Conservation (phyloP, 2,329 filamentous ascomycete species). For the Aspergillus sergii region DNA sequence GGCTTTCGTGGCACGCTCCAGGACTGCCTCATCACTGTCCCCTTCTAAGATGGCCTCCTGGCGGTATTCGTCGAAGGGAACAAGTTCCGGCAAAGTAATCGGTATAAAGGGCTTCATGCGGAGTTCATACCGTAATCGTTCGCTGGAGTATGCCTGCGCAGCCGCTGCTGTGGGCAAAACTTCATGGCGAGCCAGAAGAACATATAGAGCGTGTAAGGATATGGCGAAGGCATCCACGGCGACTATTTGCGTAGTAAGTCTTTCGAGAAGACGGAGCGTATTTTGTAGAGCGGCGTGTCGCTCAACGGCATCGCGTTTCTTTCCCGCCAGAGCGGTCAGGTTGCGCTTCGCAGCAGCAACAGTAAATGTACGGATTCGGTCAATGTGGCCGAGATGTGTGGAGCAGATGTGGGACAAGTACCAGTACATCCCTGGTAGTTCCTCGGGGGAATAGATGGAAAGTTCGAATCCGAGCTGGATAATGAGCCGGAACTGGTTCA, state of each 20-base stretch:
- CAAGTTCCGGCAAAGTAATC: constrained; percentile 69
- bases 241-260: constrained; percentile 66
- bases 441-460: constrained; percentile 82
- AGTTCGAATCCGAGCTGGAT: constrained; percentile 94
- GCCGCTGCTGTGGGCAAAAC: constrained; percentile 53
- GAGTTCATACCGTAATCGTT: constrained; percentile 73
- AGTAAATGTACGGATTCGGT: constrained; percentile 71
- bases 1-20: constrained; percentile 44
- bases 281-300: constrained; percentile 39
- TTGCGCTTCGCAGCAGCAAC: constrained; percentile 35
- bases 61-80: constrained; percentile 65
- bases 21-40: constrained; percentile 43
- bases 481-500: constrained; percentile 83
- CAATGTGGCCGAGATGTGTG: constrained; percentile 68
- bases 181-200: constrained; percentile 61
- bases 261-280: constrained; percentile 57
- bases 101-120: constrained; percentile 82
- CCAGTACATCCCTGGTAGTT: constrained; percentile 88
- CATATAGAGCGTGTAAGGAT: constrained; percentile 63
- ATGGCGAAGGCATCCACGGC: constrained; percentile 60
- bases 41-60: constrained; percentile 45
- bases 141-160: constrained; percentile 64
- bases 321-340: constrained; percentile 19
- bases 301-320: constrained; percentile 21
- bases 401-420: constrained; percentile 76